A percentile compares a stretch with the other conserved stretches of the same genome.
phyloP scores from a whole-genome alignment of 129 eudicot genomes.

The Arctium lappa region DNA sequence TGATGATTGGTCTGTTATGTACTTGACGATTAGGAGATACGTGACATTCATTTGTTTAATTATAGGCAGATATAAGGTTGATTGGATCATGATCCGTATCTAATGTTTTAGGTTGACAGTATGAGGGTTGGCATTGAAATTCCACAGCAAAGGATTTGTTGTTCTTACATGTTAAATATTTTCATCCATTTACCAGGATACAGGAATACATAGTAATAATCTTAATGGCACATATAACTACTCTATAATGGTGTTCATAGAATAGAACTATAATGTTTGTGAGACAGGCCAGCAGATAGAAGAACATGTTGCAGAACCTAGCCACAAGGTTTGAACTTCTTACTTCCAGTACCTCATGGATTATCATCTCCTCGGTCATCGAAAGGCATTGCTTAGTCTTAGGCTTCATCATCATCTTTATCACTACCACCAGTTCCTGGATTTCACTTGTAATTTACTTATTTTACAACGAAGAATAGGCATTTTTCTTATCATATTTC shows the following conservation, averaged over 20 bases:
- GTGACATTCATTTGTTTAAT: neutral
- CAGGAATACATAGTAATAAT: neutral
- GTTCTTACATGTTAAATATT: neutral
- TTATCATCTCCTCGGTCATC: neutral
- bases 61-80: neutral
- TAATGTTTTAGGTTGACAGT: neutral
- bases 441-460: neutral
- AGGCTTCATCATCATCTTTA: neutral
- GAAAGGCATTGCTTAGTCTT: neutral
- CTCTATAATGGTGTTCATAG: neutral
- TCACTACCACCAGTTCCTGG: neutral
- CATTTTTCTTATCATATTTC: neutral
- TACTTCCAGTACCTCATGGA: neutral
- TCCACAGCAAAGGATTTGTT: neutral
- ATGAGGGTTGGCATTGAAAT: neutral
- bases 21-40: neutral
- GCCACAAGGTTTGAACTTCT: neutral
- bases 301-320: neutral
- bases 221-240: neutral
- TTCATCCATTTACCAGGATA: neutral
- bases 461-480: neutral
- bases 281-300: neutral
- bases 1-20: neutral
- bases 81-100: neutral
- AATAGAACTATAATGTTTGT: neutral